Base-by-base conservation (phyloP, 2,329 filamentous ascomycete species). In the Leptographium lundbergii region DNA sequence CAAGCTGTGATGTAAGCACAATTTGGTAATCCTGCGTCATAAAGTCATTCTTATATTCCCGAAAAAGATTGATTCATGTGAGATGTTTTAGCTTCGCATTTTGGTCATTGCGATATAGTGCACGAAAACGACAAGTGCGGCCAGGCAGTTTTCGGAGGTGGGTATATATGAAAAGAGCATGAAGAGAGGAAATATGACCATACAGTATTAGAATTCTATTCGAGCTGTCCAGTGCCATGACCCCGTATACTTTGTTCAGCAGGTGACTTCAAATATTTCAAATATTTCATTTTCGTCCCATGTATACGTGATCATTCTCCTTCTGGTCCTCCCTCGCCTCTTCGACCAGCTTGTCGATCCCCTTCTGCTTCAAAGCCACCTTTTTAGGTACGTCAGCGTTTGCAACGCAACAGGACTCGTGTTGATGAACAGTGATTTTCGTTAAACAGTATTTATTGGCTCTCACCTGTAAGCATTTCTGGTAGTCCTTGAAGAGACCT, bases 281-380 rank as follows among this genome's bases (percentile, higher is more conserved):
- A 0, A 25, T 51, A 25, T 51, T 22, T 22, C 24, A 47, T 42
- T 62, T 62, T 54, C 72, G 69, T n/a, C 70, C 70, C 59, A 76
- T 69, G 60, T 88, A 81, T 64, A 87, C 77, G 13, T 83, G 76
- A 69, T 97, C 92, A 63, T 89, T 94, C 65, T 97, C 94, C 67
- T 85, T 89, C 67, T 89, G 91, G 68, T 91, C 89, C 65, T 94
- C 90, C 61, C 91, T 81, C 22, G 92, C 92, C 67, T 97, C 94
- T 9, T 91, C 89, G 13, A 99, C 77, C 78, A 97, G 88, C 67
- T 87, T 89, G 72, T 97, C 91, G 69, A 99, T 95, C 60, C 94
- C 94, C 67, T 88, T 83, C 59, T 90, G 85, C 72, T 94, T 95
- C 56, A 99, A 77, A 3, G 87, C 91, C 74, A 84, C 86, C 91